Base-by-base conservation (phyloP, 2,329 filamentous ascomycete genomes). In the Ampelomyces quisqualis region DNA sequence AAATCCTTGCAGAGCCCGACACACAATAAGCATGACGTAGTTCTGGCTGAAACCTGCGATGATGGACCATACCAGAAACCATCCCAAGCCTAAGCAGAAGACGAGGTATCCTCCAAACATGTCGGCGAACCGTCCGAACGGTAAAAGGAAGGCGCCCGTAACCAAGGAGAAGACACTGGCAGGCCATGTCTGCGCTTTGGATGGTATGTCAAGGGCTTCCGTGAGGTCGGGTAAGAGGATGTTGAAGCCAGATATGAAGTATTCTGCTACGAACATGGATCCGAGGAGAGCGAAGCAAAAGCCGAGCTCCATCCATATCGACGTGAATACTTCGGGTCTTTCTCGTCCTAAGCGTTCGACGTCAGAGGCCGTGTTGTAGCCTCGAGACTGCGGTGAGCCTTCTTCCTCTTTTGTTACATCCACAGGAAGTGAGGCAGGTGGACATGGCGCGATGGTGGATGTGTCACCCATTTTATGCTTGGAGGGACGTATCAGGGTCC, bases 171-270 rank as follows among this genome's bases (percentile, higher is more conserved):
- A 69, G 1, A 65, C 65, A 22, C 61, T 67, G 9, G 67, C 62
- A 1, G 67, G 67, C 67, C 67, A 70, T 34, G 77, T 77, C 2
- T 70, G 70, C 4, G 84, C 81, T 24, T 82, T 78, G 30, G 82
- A 76, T 0, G 86, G 79, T 27, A 93, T 89, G 26, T 80, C 40
- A 3, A 93, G 74, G 1, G 80, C 75, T 8, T 66, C 60, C 8
- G 80, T 73, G 3, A 93, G 65, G 0, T 79, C 80, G 1, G 88
- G 87, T 0, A 90, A 67, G 18, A 91, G 69, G 44, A 82, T 71
- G 43, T 76, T 80, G 57, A 90, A 93, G 21, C 88, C 88, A 32
- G 83, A 86, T 35, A 91, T 78, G 60, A 85, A 86, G 67, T 84
- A 90, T 69, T 90, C 86, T 30, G 78, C 74, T 55, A 85, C 73